Evolutionary conservation across 768 basidiomycete genomes (phyloP).

Genomic region (Russula sp.): DNA sequence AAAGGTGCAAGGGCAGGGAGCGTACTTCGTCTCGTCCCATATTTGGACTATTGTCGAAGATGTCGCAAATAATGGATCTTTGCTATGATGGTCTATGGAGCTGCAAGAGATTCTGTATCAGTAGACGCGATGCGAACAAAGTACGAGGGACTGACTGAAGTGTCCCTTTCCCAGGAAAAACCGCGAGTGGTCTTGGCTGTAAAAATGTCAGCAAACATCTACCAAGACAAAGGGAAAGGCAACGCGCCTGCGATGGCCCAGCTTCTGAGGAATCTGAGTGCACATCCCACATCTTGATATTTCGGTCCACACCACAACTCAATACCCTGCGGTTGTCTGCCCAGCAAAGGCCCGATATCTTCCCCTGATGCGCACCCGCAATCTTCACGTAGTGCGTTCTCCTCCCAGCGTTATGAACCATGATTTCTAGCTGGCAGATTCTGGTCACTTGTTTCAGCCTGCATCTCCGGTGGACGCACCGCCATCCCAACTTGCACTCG

Average conservation of each 20-base stretch:
- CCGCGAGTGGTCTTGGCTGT: conserved; percentile 50
- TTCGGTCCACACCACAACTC: conserved; percentile 78
- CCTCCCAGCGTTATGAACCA: conserved; percentile 73
- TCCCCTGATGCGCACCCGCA: conserved; percentile 74
- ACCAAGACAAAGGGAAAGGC: neutral
- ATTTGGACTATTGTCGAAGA: conserved; percentile 91
- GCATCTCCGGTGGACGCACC: conserved; percentile 41
- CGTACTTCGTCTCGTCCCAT: conserved; percentile 97
- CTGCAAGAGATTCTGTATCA: conserved; percentile 33
- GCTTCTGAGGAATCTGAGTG: conserved; percentile 30
- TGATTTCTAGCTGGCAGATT: conserved; percentile 49
- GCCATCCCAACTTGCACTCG: conserved; percentile 85
- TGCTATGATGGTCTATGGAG: conserved; percentile 89
- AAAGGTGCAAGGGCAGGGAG: neutral
- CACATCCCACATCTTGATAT: conserved; percentile 73
- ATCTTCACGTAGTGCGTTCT: conserved; percentile 48
- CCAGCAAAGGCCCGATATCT: conserved; percentile 77
- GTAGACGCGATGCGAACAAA: neutral
- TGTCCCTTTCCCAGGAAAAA: conserved; percentile 79
- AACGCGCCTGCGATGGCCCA: conserved; percentile 34
- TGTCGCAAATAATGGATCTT: conserved; percentile 86
- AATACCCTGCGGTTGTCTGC: conserved; percentile 54
- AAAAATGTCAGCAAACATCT: conserved; percentile 4
- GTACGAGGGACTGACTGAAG: conserved; percentile 65
- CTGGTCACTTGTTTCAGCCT: neutral